phyloP scores from a whole-genome alignment of 208 protist genomes.

The Leishmania mexicana region DNA sequence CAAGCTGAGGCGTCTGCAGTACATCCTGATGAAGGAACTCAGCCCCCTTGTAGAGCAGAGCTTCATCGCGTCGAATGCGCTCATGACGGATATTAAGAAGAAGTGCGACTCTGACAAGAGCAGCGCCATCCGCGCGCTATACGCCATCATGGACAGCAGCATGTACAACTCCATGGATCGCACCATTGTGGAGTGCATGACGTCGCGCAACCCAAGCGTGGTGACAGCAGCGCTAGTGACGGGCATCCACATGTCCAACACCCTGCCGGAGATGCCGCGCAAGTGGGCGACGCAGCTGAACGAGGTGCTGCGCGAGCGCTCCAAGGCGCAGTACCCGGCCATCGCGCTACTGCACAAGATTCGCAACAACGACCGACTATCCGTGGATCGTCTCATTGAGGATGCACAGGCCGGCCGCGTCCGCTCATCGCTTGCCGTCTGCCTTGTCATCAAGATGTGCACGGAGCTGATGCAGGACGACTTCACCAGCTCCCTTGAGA shows the following conservation, averaged over 20 bases:
- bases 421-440: slow-evolving; percentile 94
- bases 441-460: slow-evolving; percentile 95
- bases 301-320: slow-evolving; percentile 85
- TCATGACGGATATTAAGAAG: slow-evolving; percentile 97
- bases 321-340: slow-evolving; percentile 97
- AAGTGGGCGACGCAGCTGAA: slow-evolving; percentile 96
- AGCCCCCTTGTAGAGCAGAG: slow-evolving; percentile 93
- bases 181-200: slow-evolving; percentile 97
- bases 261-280: slow-evolving; percentile 86
- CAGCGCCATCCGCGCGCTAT: slow-evolving; percentile 95
- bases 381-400: slow-evolving; percentile 94
- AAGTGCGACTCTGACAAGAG: slow-evolving; percentile 93
- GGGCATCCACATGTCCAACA: slow-evolving; percentile 94
- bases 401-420: slow-evolving; percentile 83
- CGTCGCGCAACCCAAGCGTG: slow-evolving; percentile 95
- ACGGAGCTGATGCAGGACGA: slow-evolving; percentile 94
- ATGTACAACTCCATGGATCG: slow-evolving; percentile 96
- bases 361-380: slow-evolving; percentile 96
- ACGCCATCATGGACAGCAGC: slow-evolving; percentile 95
- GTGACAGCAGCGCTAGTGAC: slow-evolving; percentile 97
- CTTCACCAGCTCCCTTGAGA: slow-evolving; percentile 56
- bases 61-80: slow-evolving; percentile 97
- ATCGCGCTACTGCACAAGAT: slow-evolving; percentile 97
- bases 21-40: slow-evolving; percentile 98
- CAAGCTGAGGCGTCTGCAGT: slow-evolving; percentile 97